Base-by-base conservation (phyloP, 2,329 filamentous ascomycete genomes). In the Escovopsis sp. region DNA sequence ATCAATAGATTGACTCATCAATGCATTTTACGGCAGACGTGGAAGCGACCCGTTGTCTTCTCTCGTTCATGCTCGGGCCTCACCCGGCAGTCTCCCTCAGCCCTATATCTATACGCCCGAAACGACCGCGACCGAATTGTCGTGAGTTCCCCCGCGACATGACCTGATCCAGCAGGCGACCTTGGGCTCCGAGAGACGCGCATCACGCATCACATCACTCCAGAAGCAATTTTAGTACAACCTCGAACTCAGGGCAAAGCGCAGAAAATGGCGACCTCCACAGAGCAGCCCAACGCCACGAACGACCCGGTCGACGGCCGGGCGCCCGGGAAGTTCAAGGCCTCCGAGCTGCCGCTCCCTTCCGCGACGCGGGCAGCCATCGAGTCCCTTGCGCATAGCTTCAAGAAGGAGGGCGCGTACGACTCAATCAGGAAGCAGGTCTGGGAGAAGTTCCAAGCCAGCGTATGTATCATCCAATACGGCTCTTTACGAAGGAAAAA, bases 391-490 rank as follows among this genome's bases (percentile, higher is more conserved):
- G 75, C 83, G n/a, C 80, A 85, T 55, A 80, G 74, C 10, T 89
- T 88, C 65, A 88, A 88, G 63, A 89, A 88, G 64, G 86, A 85
- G 60, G 85, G 85, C 47, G 82, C 82, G 44, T 91, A 88, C 55
- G 85, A 91, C 60, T 67, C 72, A 12, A 73, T 88, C 48, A 77
- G 84, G 47, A 88, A 86, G 57, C 73, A 83, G 52, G 71, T 85
- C 10, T 86, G 83, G 73, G 75, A 82, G 38, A 78, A 83, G 45
- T 85, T 85, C 51, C 76, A 80, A 54, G 72, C 74, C 28, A 80
- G 77, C 51, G 82, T 85, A 70, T 45, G 72, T 36, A 18, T 18
- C 12, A n/a, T 6, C 19, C 34, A 18, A 15, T 9, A 15, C 34
- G 19, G 19, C 34, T 12, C 9, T 36, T n/a, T 36, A n/a, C 19